phyloP scores from a whole-genome alignment of 208 protist genomes.

The Leishmania guyanensis region DNA sequence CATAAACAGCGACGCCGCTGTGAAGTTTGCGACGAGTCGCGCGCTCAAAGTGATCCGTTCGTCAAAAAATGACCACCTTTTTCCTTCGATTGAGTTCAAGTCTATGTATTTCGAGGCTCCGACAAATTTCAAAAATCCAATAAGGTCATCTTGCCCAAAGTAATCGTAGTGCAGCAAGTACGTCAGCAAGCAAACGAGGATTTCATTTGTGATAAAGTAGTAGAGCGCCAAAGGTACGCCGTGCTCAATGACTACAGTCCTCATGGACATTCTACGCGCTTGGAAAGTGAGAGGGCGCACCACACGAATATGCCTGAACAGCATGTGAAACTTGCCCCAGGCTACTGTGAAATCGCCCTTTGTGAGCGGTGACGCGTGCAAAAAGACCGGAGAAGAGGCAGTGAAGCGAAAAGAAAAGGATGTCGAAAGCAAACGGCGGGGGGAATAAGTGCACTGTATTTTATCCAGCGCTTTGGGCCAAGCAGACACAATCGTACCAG shows the following conservation, averaged over 20 bases:
- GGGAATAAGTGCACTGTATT: not conserved
- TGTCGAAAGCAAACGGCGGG: not conserved
- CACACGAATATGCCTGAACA: conserved; percentile 3
- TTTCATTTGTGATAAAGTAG: conserved; percentile 62
- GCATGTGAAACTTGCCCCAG: conserved; percentile 7
- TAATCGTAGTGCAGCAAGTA: conserved; percentile 58
- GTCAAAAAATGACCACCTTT: conserved; percentile 51
- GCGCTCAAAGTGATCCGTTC: conserved; percentile 42
- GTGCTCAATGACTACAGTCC: conserved; percentile 33
- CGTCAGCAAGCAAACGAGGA: conserved; percentile 49
- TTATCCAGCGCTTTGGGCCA: not conserved
- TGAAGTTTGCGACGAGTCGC: conserved; percentile 55
- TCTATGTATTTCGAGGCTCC: conserved; percentile 48
- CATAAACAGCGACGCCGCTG: conserved; percentile 62
- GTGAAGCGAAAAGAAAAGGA: too few species aligned
- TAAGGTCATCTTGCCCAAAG: conserved; percentile 54
- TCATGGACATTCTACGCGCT: conserved; percentile 25
- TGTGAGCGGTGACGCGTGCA: not conserved
- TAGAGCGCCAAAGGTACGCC: conserved; percentile 40
- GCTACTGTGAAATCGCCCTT: not conserved
- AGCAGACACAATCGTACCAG: not conserved
- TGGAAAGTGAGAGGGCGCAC: not conserved
- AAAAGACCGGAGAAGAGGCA: not conserved
- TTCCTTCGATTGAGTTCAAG: conserved; percentile 36
- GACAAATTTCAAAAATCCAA: conserved; percentile 41